Percentiles rank a stretch among this genome's conserved stretches.
phyloP scores from a whole-genome alignment of 768 basidiomycete genomes.

The Russula emetica region DNA sequence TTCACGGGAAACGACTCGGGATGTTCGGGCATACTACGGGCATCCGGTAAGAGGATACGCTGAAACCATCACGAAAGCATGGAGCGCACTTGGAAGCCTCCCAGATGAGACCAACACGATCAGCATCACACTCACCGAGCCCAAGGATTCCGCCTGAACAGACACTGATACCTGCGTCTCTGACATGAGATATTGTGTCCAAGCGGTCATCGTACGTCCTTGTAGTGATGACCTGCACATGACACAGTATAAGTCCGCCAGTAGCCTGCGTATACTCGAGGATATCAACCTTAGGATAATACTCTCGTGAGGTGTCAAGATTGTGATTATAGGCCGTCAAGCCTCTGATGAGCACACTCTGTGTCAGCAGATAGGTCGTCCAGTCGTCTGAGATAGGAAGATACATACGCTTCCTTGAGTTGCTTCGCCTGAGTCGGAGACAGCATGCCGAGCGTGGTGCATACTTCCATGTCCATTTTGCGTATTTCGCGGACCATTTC shows the following conservation, averaged over 20 bases:
- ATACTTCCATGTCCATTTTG: conserved; percentile 98
- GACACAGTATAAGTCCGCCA: conserved; percentile 6
- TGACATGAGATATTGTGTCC: conserved; percentile 83
- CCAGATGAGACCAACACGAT: conserved; percentile 90
- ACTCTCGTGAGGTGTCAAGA: conserved; percentile 95
- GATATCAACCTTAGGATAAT: conserved; percentile 77
- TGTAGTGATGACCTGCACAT: conserved; percentile 77
- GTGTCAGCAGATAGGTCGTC: neutral
- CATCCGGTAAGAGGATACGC: conserved; percentile 4
- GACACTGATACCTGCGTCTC: conserved; percentile 93
- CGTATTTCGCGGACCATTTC: conserved; percentile 88
- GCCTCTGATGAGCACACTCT: conserved; percentile 46
- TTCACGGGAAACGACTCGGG: conserved; percentile 99
- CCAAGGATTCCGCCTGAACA: conserved; percentile 97
- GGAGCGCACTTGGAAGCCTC: conserved; percentile 79
- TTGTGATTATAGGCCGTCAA: conserved; percentile 99
- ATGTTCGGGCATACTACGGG: conserved; percentile 79
- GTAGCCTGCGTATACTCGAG: conserved; percentile 9
- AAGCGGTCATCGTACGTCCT: conserved; percentile 92
- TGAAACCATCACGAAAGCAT: conserved; percentile 21
- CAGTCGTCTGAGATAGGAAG: neutral
- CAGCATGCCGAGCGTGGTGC: conserved; percentile 97
- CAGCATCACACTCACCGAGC: conserved; percentile 83
- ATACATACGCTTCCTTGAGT: conserved; percentile 83
- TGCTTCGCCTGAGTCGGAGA: conserved; percentile 86